Conservation (phyloP, 2,329 filamentous ascomycete species). For the Ophiostoma pallidulum region DNA sequence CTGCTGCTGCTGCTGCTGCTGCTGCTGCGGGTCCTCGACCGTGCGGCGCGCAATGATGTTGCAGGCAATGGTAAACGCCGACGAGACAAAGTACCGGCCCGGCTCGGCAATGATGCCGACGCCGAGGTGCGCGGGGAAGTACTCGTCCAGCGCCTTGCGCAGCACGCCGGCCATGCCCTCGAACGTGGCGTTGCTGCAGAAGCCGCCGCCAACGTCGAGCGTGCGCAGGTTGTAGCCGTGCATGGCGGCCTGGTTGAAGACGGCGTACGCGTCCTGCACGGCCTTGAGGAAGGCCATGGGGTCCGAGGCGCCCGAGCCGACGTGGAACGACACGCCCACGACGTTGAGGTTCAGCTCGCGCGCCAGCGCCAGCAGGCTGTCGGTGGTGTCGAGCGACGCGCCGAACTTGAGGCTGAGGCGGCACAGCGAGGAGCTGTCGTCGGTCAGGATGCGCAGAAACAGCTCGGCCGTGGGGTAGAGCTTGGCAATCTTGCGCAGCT, state of each 20-base stretch:
- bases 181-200: slow-evolving; percentile 73
- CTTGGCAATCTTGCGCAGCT: slow-evolving; percentile 95
- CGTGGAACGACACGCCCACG: slow-evolving; percentile 94
- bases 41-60: slow-evolving; percentile 94
- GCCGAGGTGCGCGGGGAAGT: slow-evolving; percentile 64
- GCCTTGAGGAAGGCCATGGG: slow-evolving; percentile 86
- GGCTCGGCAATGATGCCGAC: slow-evolving; percentile 91
- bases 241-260: slow-evolving; percentile 75
- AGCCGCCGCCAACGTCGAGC: slow-evolving; percentile 89
- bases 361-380: slow-evolving; percentile 68
- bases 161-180: slow-evolving; percentile 81
- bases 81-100: slow-evolving; percentile 89
- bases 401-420: slow-evolving; percentile 97
- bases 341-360: slow-evolving; percentile 79
- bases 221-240: slow-evolving; percentile 76
- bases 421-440: slow-evolving; percentile 90
- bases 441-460: slow-evolving; percentile 88
- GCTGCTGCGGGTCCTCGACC: slow-evolving; percentile 65
- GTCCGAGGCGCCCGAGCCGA: slow-evolving; percentile 91
- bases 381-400: slow-evolving; percentile 73
- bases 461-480: slow-evolving; percentile 84
- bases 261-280: slow-evolving; percentile 74
- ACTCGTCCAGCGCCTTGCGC: slow-evolving; percentile 68
- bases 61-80: slow-evolving; percentile 88
- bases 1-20: too few species aligned